Base-by-base conservation (phyloP, 495 filamentous ascomycete species). In the Xylaria venustula region DNA sequence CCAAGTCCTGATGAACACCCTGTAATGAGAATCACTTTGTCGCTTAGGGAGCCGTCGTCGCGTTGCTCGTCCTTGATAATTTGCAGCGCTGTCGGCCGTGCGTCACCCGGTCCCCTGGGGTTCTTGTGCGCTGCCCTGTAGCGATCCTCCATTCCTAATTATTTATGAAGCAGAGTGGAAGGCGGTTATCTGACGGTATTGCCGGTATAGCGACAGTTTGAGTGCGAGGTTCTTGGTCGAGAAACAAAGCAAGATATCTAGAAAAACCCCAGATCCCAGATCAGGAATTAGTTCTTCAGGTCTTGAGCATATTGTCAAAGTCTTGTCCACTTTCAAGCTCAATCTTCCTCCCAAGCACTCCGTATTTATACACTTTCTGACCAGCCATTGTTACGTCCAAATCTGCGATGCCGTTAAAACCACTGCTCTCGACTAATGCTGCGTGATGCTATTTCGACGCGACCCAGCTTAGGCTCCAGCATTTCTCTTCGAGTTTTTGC, bases 1-100 rank as follows among this genome's bases (percentile, higher is more conserved):
- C 82, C 82, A 6, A 85, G 77, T 8, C 82, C 82, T 1, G 79
- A 78, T 1, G 80, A 81, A 32, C 73, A 74, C 9, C 82, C 83
- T 0, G 82, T 85, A 54, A 85, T 76, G 11, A 85, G 65, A 41
- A 79, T 68, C 40, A 80, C 73, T 65, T 83, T 81, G 68, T 75
- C 75, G 1, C 48, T 49, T 23, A 80, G 66, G 51, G 72, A 71
- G 54, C 72, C 71, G 37, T 66, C 45, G 11, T 77, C 61, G 12
- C 82, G 61, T 34, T 67, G 60, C 54, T 79, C 74, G 64, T 83
- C 79, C 42, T 75, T 42, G 58, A 83, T 56, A 48, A 83, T 74
- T 51, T 81, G 70, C 25, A 77, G 51, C 25, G 77, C 78, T 11
- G 80, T 81, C 19, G 78, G 79, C 15, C 79, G 73, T 15, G 73